Percentiles rank a stretch among this genome's conserved stretches.
These are phyloP conservation scores for Arthroderma uncinatum DNA, from an alignment of 2,329 filamentous ascomycete species.

Conservation along the genomic window DNA sequence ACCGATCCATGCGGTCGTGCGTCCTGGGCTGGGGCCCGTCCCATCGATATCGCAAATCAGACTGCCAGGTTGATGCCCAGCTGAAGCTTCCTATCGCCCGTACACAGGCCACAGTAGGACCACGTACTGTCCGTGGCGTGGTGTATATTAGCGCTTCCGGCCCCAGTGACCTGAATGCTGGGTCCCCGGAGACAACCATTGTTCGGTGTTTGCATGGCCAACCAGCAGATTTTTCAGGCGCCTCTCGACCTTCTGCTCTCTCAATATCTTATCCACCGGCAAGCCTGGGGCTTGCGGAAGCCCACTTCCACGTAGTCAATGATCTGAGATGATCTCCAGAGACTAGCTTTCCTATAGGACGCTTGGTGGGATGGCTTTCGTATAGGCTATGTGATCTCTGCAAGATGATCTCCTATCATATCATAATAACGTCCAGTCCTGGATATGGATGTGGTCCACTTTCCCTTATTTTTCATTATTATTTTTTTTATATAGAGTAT, in stretches of 20 bases:
- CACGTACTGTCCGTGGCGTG: neutral
- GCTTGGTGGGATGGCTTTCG: neutral
- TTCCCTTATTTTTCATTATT: neutral
- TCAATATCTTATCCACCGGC: neutral
- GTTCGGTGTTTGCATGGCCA: conserved; percentile 1
- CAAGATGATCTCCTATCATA: neutral
- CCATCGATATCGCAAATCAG: conserved; percentile 2
- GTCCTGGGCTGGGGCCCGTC: neutral
- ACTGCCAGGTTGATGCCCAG: conserved; percentile 4
- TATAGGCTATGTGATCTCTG: conserved; percentile 3
- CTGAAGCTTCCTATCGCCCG: neutral
- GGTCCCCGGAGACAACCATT: neutral
- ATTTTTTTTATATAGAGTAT: neutral
- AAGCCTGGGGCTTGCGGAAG: neutral
- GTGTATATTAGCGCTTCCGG: neutral
- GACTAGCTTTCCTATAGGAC: conserved; percentile 1
- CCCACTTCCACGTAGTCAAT: conserved; percentile 2
- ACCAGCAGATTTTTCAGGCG: neutral
- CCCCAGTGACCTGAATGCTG: conserved; percentile 2
- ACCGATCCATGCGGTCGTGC: neutral
- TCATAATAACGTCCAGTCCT: neutral
- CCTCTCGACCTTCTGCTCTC: neutral
- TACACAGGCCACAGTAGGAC: conserved; percentile 3
- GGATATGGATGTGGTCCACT: neutral
- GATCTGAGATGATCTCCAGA: neutral